phyloP scores from a whole-genome alignment of 257 asterid genomes.

The Nicotiana benthamiana region DNA sequence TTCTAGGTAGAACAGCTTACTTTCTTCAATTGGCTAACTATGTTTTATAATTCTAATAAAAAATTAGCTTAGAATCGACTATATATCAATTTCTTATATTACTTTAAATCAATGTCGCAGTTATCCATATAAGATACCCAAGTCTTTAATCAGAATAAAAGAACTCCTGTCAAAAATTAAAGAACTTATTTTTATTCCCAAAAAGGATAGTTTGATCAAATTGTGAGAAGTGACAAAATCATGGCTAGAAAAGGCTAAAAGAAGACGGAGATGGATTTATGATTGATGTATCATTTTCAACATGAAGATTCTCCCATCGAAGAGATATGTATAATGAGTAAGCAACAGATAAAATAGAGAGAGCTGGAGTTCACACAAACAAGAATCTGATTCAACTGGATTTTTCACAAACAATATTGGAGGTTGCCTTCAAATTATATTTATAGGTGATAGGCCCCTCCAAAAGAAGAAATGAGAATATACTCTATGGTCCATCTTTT shows the following conservation, averaged over 20 bases:
- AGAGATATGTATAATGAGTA: not conserved
- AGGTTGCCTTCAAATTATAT: conserved; percentile 5
- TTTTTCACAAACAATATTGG: not conserved
- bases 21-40: not conserved
- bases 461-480: not conserved
- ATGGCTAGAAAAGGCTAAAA: not conserved
- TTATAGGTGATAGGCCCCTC: not conserved
- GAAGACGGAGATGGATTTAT: not conserved
- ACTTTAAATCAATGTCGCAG: not conserved
- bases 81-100: too few species aligned
- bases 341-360: not conserved
- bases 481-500: not conserved
- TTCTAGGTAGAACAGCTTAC: not conserved
- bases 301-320: not conserved
- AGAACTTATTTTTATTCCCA: not conserved
- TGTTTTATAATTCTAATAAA: not conserved
- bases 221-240: not conserved
- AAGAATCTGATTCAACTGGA: conserved; percentile 7
- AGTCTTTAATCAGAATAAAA: too few species aligned
- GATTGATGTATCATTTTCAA: not conserved
- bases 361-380: conserved; percentile 1
- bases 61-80: not conserved
- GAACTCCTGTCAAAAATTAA: not conserved
- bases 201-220: not conserved
- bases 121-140: not conserved